Evolutionary conservation across 2,329 filamentous ascomycete genomes (phyloP).

Genomic region (Phaeomoniella chlamydospora): DNA sequence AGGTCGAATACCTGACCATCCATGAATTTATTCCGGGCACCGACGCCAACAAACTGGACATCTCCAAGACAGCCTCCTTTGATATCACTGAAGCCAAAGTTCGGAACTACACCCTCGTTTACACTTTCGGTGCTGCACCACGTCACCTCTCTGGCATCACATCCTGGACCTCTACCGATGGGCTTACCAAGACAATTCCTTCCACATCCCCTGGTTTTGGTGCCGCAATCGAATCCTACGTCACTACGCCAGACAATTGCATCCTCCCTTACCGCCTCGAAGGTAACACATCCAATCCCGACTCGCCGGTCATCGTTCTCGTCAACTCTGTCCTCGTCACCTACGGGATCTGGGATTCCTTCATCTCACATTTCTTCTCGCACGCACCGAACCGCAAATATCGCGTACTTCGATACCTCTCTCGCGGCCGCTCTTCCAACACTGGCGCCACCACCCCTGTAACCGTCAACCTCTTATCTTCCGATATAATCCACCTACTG

Average conservation of each 20-base stretch:
- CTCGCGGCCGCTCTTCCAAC: conserved; percentile 48
- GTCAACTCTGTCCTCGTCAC: conserved; percentile 70
- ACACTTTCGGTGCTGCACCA: conserved; percentile 63
- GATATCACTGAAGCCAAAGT: conserved; percentile 39
- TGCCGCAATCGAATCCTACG: conserved; percentile 49
- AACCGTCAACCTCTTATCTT: conserved; percentile 50
- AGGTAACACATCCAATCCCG: conserved; percentile 45
- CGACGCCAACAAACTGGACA: conserved; percentile 29
- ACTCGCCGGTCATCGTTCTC: conserved; percentile 60
- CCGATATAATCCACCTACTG: conserved; percentile 53
- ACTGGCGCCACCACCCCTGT: conserved; percentile 26
- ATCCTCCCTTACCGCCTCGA: conserved; percentile 60
- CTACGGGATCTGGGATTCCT: conserved; percentile 66
- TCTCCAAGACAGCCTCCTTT: background rate
- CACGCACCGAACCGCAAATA: conserved; percentile 45
- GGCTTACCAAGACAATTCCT: conserved; percentile 39
- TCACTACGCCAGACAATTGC: conserved; percentile 55
- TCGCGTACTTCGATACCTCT: conserved; percentile 63
- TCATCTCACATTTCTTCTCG: conserved; percentile 46
- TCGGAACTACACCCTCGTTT: conserved; percentile 57
- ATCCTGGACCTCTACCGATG: conserved; percentile 41
- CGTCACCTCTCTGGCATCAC: conserved; percentile 45
- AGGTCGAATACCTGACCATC: conserved; percentile 47
- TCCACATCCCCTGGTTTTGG: conserved; percentile 19
- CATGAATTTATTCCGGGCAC: conserved; percentile 60